Percentiles rank a stretch among this genome's conserved stretches.
phyloP scores from a whole-genome alignment of 495 filamentous ascomycete species.

The Xylaria flabelliformis region DNA sequence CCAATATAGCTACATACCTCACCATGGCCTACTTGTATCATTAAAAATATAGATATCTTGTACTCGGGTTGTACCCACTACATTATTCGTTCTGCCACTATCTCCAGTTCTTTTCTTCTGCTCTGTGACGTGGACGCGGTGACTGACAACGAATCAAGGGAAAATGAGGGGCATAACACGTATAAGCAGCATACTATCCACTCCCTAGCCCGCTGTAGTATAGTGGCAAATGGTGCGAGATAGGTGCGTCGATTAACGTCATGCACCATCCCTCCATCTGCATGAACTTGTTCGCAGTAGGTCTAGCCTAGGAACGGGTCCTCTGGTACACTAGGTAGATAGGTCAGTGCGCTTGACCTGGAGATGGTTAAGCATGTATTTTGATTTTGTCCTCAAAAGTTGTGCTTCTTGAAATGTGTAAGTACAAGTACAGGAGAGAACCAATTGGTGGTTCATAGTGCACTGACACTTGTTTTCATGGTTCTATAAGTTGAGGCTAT shows the following conservation, averaged over 20 bases:
- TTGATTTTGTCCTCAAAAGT: background rate
- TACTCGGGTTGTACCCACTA: no score
- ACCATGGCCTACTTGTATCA: no score
- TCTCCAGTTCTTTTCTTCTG: background rate
- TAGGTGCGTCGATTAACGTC: background rate
- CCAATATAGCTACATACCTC: no score
- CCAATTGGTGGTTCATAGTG: background rate
- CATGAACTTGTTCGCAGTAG: constrained; percentile 10
- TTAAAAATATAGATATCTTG: no score
- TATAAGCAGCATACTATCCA: background rate
- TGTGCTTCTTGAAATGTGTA: background rate
- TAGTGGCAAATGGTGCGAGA: background rate
- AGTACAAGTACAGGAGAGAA: background rate
- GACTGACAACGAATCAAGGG: background rate
- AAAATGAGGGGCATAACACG: background rate
- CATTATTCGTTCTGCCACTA: background rate
- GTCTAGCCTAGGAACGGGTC: background rate
- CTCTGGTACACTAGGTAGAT: background rate
- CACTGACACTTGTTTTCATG: background rate
- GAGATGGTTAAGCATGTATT: no score
- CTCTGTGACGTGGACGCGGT: background rate
- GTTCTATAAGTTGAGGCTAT: background rate
- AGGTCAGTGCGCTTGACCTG: no score
- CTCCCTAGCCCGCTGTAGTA: background rate
- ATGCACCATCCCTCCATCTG: constrained; percentile 8